Evolutionary conservation across 2,329 filamentous ascomycete genomes (phyloP), one percentile per base, ranked within the genome.

Genomic region (Monosporascus sp.): DNA sequence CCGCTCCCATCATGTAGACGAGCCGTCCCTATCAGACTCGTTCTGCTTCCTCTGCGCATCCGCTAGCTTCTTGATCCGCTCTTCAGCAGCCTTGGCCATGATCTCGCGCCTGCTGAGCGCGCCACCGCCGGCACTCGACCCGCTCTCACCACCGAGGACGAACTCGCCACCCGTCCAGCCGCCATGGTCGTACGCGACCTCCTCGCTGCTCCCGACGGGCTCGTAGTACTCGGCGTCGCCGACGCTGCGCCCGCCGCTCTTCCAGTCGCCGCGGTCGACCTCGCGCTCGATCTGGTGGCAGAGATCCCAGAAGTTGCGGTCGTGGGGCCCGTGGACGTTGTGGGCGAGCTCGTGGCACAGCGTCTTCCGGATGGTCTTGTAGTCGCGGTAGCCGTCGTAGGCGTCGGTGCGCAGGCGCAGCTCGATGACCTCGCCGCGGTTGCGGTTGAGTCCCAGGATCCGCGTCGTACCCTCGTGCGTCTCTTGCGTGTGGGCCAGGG

Each of bases 301-400:
- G 63, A 99, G 70, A 50, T 90, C 82, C 93, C 94, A 97, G 66
- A 99, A 99, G 47, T 88, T 75, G 18, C 83, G 77, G 70, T 97
- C 91, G 69, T 99, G 94, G 0, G 88, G 83, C 0, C 88, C 79
- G 72, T 88, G 87, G 9, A 96, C 89, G 63, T 96, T 97, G 71
- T 99, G 94, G 60, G 92, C 87, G 18, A 99, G 77, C 74, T 99
- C 94, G 73, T 99, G 94, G 67, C 93, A 97, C 14, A 99, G 77
- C 46, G 94, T 97, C 62, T 89, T 89, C 50, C 94, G 82, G 48
- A 99, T 95, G 0, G 88, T 92, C 62, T 87, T 87, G 73, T 97
- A 99, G 67, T 97, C 90, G 38, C 94, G 77, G 65, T 96, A 97
- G 1, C 94, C 94, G 68, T 96, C 91, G 67, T 94, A 90, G 3